Evolutionary conservation across 352 stramenopile genomes (phyloP).

Genomic region (Aphanomyces euteiches): DNA sequence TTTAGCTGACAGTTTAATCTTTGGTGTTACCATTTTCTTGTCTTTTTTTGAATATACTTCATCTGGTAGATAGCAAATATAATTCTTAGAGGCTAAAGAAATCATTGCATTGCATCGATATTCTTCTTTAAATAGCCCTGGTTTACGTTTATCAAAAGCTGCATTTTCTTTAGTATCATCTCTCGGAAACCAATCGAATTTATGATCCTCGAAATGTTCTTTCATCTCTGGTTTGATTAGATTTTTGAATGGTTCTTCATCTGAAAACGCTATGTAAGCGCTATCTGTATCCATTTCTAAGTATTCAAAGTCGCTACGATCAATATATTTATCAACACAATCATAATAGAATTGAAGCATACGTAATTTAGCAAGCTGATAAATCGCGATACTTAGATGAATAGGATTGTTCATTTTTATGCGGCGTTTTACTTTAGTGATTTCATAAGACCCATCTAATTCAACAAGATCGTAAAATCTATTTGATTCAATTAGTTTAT

Average conservation of each 20-base stretch:
- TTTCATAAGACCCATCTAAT: slow-evolving; percentile 24
- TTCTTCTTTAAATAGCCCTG: slow-evolving; percentile 36
- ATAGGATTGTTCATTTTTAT: slow-evolving; percentile 33
- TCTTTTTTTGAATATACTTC: background rate
- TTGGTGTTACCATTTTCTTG: background rate
- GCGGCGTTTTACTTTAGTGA: slow-evolving; percentile 22
- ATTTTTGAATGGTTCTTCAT: slow-evolving; percentile 32
- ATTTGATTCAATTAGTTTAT: slow-evolving; percentile 10
- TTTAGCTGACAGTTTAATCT: slow-evolving; percentile 34
- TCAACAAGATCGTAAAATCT: slow-evolving; percentile 29
- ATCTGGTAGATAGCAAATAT: slow-evolving; percentile 36
- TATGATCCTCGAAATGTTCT: slow-evolving; percentile 31
- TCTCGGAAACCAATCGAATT: slow-evolving; percentile 32
- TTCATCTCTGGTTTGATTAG: slow-evolving; percentile 31
- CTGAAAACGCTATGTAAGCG: slow-evolving; percentile 32
- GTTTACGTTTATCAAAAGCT: slow-evolving; percentile 23
- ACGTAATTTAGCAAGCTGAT: slow-evolving; percentile 32
- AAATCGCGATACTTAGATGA: slow-evolving; percentile 33
- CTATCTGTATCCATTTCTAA: slow-evolving; percentile 34
- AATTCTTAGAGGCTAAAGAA: slow-evolving; percentile 32
- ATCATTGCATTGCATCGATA: slow-evolving; percentile 35
- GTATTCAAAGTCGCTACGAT: slow-evolving; percentile 32
- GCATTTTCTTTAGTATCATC: slow-evolving; percentile 23
- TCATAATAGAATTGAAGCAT: slow-evolving; percentile 36
- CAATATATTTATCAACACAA: slow-evolving; percentile 33